Conservation (phyloP, 2,329 filamentous ascomycete species). For the Polytolypa hystricis region DNA sequence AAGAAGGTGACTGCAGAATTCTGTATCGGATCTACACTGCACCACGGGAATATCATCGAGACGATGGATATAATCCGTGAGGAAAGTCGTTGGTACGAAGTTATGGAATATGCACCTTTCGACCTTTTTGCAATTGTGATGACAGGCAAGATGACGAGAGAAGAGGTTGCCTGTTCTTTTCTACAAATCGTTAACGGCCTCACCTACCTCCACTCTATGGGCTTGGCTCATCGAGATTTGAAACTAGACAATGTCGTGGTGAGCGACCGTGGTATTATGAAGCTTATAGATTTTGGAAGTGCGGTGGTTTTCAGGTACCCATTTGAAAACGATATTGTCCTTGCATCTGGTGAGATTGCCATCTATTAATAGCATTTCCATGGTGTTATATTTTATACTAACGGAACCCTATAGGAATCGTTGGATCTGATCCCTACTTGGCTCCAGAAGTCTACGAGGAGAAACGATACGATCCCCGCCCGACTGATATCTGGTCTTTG, state of each 20-base stretch:
- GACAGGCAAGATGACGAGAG: conserved; percentile 91
- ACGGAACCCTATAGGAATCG: conserved; percentile 45
- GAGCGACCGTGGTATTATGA: conserved; percentile 94
- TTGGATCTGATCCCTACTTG: conserved; percentile 87
- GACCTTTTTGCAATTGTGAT: conserved; percentile 98
- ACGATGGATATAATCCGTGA: conserved; percentile 94
- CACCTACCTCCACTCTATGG: conserved; percentile 89
- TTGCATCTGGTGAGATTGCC: conserved; percentile 55
- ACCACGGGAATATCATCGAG: conserved; percentile 97
- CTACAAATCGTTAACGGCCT: conserved; percentile 92
- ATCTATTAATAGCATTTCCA: neutral
- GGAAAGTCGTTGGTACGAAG: conserved; percentile 89
- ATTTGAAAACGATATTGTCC: conserved; percentile 79
- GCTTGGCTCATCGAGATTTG: conserved; percentile 83
- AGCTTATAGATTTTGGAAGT: conserved; percentile 97
- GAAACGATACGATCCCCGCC: conserved; percentile 83
- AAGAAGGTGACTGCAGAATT: conserved; percentile 98
- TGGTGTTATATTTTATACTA: conserved; percentile 1
- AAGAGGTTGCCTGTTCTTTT: conserved; percentile 84
- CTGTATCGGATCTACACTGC: conserved; percentile 90
- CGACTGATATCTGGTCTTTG: conserved; percentile 93
- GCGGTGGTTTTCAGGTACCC: conserved; percentile 96
- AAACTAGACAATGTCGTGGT: conserved; percentile 98
- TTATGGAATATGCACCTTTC: conserved; percentile 96
- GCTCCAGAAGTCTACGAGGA: conserved; percentile 95